A percentile compares a stretch with the other conserved stretches of the same genome.
Evolutionary conservation across 176 grass and related monocot species (phyloP).

Genomic region (Neostapfia colusana): DNA sequence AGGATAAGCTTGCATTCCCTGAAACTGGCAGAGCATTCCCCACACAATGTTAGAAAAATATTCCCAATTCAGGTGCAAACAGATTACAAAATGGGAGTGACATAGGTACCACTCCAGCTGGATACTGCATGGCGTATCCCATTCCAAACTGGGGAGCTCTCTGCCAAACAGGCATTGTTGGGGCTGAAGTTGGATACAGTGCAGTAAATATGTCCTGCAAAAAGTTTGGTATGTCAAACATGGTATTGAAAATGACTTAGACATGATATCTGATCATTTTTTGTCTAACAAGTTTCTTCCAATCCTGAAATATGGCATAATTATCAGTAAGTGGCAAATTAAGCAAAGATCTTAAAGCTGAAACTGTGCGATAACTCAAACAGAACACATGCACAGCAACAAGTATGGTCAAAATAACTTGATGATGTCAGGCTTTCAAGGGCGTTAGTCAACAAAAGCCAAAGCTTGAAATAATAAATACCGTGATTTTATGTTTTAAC

Average conservation of each 20-base stretch:
- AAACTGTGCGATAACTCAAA: background rate
- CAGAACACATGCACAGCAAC: background rate
- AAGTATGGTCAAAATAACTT: constrained; percentile 2
- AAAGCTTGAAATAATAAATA: too few relatives aligned
- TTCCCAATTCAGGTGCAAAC: background rate
- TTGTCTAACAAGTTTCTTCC: background rate
- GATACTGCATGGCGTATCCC: constrained; percentile 86
- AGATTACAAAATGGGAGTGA: constrained; percentile 28
- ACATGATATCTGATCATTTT: constrained; percentile 1
- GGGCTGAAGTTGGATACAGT: constrained; percentile 62
- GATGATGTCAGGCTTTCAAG: too few relatives aligned
- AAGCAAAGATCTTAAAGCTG: constrained; percentile 16
- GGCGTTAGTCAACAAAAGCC: too few relatives aligned
- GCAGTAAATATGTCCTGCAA: constrained; percentile 85
- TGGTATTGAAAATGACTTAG: constrained; percentile 20
- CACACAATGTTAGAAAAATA: constrained; percentile 35
- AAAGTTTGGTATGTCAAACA: constrained; percentile 33
- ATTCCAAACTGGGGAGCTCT: constrained; percentile 72
- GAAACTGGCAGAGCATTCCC: constrained; percentile 40
- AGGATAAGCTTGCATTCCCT: constrained; percentile 63
- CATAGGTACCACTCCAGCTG: constrained; percentile 57
- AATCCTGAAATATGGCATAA: background rate
- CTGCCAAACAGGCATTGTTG: constrained; percentile 65
- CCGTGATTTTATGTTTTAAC: background rate
- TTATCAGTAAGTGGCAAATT: background rate